Evolutionary conservation across 2,329 filamentous ascomycete species (phyloP), one percentile per base, ranked within the genome.

Genomic region (Anthostomella pinea): DNA sequence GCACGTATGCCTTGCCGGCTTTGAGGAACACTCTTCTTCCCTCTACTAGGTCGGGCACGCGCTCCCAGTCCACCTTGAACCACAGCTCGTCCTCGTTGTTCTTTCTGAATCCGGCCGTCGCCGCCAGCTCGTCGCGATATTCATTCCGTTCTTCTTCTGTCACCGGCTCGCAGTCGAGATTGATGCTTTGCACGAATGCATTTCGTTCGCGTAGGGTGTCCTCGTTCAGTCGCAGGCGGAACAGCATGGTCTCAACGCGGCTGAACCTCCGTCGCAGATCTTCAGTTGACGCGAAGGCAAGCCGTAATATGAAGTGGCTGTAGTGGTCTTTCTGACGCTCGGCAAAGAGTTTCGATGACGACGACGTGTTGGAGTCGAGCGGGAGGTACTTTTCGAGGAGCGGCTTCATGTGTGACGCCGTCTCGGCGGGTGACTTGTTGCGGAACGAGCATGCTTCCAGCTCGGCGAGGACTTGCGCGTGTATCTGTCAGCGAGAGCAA

Each of bases 21-120:
- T 75, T 83, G 48, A 97, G 48, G 37, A 93, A 81, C 1, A 95
- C 87, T 34, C 77, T 76, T 33, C 91, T 75, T 31, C 76, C 67
- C 64, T 96, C 90, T 1, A 98, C 82, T 23, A 98, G 67, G 43
- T 97, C 91, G 0, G 91, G 88, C 1, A 98, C 93, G 21, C 82
- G 79, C 59, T 89, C 85, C 89, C 91, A 98, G 55, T 96, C 88
- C 1, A 97, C 88, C 67, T 96, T 97, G 72, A 94, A 95, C 84
- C 88, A 98, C 17, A 71, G 81, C 53, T 93, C 87, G 26, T 95
- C 87, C 11, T 95, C 88, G 5, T 71, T 49, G 30, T 26, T 57
- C 51, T 49, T 66, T 65, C 61, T 63, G 5, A 53, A 53, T 1
- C 58, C 59, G 8, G 59, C 45, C 35, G 70, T 67, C 3, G 78